Percentiles rank a stretch among this genome's conserved stretches.
These are phyloP conservation scores for Xylaria sp. DNA, from an alignment of 2,329 filamentous ascomycete genomes.

Conservation along the genomic window DNA sequence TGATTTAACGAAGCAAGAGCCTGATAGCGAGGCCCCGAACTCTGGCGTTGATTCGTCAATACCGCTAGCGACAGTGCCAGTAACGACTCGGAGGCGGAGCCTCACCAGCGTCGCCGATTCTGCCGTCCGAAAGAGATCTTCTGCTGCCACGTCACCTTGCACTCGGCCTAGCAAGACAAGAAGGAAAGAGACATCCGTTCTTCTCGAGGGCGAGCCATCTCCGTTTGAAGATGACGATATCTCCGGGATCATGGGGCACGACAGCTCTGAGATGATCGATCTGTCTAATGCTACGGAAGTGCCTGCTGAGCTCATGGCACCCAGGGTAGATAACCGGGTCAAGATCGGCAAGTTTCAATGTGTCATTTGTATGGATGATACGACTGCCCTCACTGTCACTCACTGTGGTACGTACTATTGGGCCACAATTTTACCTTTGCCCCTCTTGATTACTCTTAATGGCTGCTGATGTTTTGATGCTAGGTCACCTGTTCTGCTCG, in stretches of 20 bases:
- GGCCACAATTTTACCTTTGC: not conserved
- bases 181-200: slow-evolving; percentile 48
- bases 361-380: slow-evolving; percentile 75
- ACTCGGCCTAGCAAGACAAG: slow-evolving; percentile 39
- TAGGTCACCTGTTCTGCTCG: slow-evolving; percentile 73
- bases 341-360: slow-evolving; percentile 70
- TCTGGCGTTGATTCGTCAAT: slow-evolving; percentile 41
- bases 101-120: slow-evolving; percentile 24
- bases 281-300: slow-evolving; percentile 58
- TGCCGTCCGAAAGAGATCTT: slow-evolving; percentile 40
- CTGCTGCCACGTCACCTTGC: slow-evolving; percentile 38
- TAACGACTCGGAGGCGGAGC: slow-evolving; percentile 38
- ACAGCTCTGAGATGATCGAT: slow-evolving; percentile 52
- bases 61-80: slow-evolving; percentile 41
- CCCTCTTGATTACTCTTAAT: not conserved
- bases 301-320: slow-evolving; percentile 57
- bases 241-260: slow-evolving; percentile 26
- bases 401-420: slow-evolving; percentile 68
- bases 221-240: slow-evolving; percentile 46
- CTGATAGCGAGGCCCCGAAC: slow-evolving; percentile 33
- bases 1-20: slow-evolving; percentile 46
- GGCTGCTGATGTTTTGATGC: slow-evolving; percentile 14
- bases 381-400: slow-evolving; percentile 68
- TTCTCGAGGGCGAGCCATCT: slow-evolving; percentile 38
- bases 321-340: slow-evolving; percentile 60